A percentile compares a stretch with the other conserved stretches of the same genome.
These are phyloP conservation scores for Setomelanomma holmii DNA, from an alignment of 2,329 filamentous ascomycete genomes.

Conservation along the genomic window DNA sequence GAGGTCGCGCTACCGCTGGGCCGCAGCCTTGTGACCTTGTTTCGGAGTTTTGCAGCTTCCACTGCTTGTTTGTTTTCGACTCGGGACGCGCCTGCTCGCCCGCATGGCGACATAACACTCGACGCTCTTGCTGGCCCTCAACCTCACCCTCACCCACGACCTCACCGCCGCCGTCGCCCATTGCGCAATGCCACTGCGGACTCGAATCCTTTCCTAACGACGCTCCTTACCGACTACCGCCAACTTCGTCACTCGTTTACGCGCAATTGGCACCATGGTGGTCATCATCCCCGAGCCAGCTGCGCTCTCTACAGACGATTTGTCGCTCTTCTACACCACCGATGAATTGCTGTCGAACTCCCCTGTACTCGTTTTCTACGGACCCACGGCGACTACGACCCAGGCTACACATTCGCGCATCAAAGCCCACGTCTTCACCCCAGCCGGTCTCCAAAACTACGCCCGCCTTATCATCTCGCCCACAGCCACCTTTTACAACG, in stretches of 20 bases:
- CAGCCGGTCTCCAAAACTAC: constrained; percentile 88
- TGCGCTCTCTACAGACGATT: constrained; percentile 77
- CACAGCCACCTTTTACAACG: constrained; percentile 87
- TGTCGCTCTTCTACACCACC: constrained; percentile 87
- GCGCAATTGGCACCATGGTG: constrained; percentile 69
- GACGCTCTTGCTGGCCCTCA: not conserved
- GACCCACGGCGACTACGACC: constrained; percentile 87
- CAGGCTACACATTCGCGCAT: constrained; percentile 90
- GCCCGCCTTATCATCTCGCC: constrained; percentile 91
- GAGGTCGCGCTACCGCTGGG: constrained; percentile 36
- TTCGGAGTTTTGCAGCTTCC: constrained; percentile 21
- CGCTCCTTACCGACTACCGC: constrained; percentile 9
- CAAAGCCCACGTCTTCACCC: constrained; percentile 89
- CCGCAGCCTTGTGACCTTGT: constrained; percentile 29
- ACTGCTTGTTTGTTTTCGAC: constrained; percentile 28
- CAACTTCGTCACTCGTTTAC: constrained; percentile 40
- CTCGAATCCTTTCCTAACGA: constrained; percentile 11
- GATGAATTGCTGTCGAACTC: constrained; percentile 83
- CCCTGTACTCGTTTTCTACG: constrained; percentile 89
- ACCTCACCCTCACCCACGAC: constrained; percentile 4
- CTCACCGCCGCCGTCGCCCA: constrained; percentile 9
- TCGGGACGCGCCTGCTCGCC: constrained; percentile 17
- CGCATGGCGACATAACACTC: constrained; percentile 14
- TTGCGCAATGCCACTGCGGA: constrained; percentile 32
- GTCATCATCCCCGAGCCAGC: constrained; percentile 78